Percentiles rank a stretch among this genome's conserved stretches.
Evolutionary conservation across 306 rosid species (phyloP).

Genomic region (Trichosanthes truncata): DNA sequence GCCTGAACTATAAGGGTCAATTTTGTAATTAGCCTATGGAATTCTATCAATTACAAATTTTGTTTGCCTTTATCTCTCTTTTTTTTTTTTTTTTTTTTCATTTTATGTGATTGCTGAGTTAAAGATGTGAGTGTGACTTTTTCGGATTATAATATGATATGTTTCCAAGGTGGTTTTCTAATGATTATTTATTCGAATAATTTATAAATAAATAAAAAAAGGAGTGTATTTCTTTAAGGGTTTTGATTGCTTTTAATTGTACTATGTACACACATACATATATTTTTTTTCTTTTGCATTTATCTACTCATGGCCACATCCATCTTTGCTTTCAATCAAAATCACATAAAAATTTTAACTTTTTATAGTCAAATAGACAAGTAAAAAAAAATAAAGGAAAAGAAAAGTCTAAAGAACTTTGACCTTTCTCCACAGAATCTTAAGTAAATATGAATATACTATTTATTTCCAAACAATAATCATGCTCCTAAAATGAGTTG

Average conservation of each 20-base stretch:
- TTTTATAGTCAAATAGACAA: conserved; percentile 6
- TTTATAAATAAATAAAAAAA: neutral
- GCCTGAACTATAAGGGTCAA: neutral
- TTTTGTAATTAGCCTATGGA: neutral
- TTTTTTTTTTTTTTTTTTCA: neutral
- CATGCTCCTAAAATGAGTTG: neutral
- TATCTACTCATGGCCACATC: neutral
- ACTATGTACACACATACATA: neutral
- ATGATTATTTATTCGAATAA: neutral
- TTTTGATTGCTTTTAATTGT: neutral
- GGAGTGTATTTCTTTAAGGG: neutral
- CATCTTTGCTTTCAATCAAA: neutral
- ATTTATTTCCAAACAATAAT: neutral
- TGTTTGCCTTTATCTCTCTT: neutral
- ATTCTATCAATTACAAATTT: neutral
- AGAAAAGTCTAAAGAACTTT: neutral
- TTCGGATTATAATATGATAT: neutral
- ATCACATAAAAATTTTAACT: neutral
- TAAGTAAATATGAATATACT: neutral
- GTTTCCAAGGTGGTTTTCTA: neutral
- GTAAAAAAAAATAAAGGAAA: neutral
- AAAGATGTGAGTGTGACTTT: neutral
- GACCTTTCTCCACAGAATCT: conserved; percentile 6
- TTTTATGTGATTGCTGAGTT: neutral
- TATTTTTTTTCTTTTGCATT: neutral